Evolutionary conservation across 2,329 filamentous ascomycete genomes (phyloP), one percentile per base, ranked within the genome.

Genomic region (Biscogniauxia sp.): DNA sequence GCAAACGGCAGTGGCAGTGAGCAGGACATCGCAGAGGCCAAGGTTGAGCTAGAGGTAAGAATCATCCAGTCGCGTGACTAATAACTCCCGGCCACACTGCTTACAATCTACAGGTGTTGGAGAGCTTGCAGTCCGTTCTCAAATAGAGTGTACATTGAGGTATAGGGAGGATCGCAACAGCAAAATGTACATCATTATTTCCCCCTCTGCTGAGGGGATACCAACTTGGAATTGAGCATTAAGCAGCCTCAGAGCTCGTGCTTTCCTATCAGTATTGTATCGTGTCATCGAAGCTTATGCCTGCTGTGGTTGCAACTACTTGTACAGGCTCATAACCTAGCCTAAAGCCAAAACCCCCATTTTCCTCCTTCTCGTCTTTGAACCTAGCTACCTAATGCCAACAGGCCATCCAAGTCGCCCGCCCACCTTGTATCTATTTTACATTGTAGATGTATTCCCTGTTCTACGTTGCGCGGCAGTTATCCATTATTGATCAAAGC

Each of bases 21-120:
- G 87, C 89, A 93, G 82, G 95, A 98, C 75, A 91, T 98, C 80
- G 94, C 94, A 68, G 95, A 99, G 88, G 95, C 95, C 70, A 98
- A 97, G 88, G 94, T 99, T 77, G 94, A 98, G 86, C 82, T 99
- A 71, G 95, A 99, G 92, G 94, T 97, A 80, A 76, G 77, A 20
- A 28, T 9, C 51, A 23, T 23, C 23, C 50, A 54, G 51, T 28
- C 54, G 51, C 62, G 19, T 58, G 51, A 28, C 11, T n/a, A 19
- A 51, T 50, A n/a, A 13, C 9, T 58, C 13, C 7, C 11, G 37
- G 1, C 28, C 20, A 49, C 9, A 15, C 26, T 69, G 63, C 77
- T 85, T 72, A 84, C 72, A 41, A 23, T 52, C 50, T 51, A 52
- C 67, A 93, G 90, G 89, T 94, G 73, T 84, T 95, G 71, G 91